Base-by-base conservation (phyloP, 352 stramenopile genomes). In the Thalassiosira exigua region DNA sequence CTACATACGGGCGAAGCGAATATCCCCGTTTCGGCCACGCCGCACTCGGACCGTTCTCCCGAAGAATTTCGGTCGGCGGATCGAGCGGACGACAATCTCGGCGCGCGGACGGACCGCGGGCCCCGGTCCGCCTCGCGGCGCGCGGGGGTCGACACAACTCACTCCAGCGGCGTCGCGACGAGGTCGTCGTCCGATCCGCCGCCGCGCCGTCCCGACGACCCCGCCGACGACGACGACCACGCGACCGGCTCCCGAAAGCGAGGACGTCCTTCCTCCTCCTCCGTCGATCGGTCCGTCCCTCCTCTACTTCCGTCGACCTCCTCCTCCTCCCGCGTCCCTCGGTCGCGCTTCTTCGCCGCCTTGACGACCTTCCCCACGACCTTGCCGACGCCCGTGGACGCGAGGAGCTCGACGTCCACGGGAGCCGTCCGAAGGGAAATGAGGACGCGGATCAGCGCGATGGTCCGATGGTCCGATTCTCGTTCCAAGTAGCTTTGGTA, bases 311-410 rank as follows among this genome's bases (percentile, higher is more conserved):
- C n/a, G 53, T 21, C 2, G 5, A 48, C 14, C 9, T 44, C 9
- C 48, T 58, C 22, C 41, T 62, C 26, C n/a, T n/a, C n/a, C n/a
- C n/a, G n/a, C n/a, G n/a, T n/a, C n/a, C n/a, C n/a, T n/a, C n/a
- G n/a, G n/a, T n/a, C n/a, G n/a, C 24, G 17, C 39, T 72, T 79
- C n/a, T 57, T 64, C 30, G 61, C 53, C 39, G 36, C 56, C 41
- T 76, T 84, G n/a, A 79, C 29, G 17, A 32, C 32, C 66, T 79
- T 73, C 26, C 50, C 48, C 12, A 72, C 62, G 42, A 2, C 21
- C 30, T 76, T 84, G 4, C 76, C 76, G 41, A 80, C 41, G 9
- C 30, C 70, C 11, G 69, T 84, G 17, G 71, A 57, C 24, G 76
- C 17, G 9, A 84, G 50, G 19, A 84, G 30, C 36, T 41, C 50